Conservation (phyloP, 2,329 filamentous ascomycete genomes). For the Trichophyton schoenleinii region DNA sequence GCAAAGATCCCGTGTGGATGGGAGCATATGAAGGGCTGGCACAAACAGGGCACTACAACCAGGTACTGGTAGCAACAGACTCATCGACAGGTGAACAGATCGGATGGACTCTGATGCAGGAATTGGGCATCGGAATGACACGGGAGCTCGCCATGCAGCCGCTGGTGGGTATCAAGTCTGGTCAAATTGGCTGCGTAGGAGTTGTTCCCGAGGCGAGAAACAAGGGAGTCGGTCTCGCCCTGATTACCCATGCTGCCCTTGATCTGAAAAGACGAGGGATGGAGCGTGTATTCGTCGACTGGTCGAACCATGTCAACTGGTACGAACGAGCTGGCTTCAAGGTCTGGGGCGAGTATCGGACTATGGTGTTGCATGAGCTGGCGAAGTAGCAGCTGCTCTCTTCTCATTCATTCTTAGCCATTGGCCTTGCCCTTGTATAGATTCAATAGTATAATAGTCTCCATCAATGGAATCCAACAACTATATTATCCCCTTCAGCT, state of each 20-base stretch:
- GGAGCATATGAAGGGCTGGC: constrained; percentile 28
- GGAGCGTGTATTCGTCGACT: constrained; percentile 31
- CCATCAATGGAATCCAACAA: no score
- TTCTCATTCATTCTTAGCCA: neutral
- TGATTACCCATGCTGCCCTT: constrained; percentile 32
- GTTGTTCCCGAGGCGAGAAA: constrained; percentile 28
- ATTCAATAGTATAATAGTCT: neutral
- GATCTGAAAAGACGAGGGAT: constrained; percentile 7
- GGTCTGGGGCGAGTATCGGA: constrained; percentile 30
- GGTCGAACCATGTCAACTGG: constrained; percentile 21
- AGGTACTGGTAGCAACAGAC: constrained; percentile 34
- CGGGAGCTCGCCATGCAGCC: constrained; percentile 32
- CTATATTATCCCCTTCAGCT: neutral
- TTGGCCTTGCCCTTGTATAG: neutral
- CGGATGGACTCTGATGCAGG: constrained; percentile 37
- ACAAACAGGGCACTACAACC: constrained; percentile 24
- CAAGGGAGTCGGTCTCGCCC: constrained; percentile 30
- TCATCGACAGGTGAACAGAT: constrained; percentile 25
- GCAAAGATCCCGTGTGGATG: constrained; percentile 28
- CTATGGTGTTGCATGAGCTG: constrained; percentile 13
- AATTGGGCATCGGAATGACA: constrained; percentile 21
- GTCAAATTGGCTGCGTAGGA: constrained; percentile 35
- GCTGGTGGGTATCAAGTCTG: constrained; percentile 30
- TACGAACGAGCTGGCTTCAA: constrained; percentile 35
- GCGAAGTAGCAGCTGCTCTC: neutral